These are phyloP conservation scores for Erigeron canadensis DNA, from an alignment of 129 eudicot species.

Conservation along the genomic window DNA sequence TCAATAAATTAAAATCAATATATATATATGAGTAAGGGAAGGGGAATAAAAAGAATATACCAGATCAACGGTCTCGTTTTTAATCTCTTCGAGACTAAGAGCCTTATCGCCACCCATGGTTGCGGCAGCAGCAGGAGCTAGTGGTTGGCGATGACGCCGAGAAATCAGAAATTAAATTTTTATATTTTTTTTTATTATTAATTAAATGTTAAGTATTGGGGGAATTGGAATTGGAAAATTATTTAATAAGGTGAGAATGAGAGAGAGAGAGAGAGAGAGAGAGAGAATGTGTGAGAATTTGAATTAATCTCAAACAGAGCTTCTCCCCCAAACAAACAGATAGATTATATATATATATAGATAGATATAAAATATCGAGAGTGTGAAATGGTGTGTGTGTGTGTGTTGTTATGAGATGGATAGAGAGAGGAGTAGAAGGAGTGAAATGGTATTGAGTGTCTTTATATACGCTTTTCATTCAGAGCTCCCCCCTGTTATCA, in stretches of 20 bases:
- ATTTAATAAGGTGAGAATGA: slow-evolving; percentile 8
- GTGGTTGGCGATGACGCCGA: slow-evolving; percentile 4
- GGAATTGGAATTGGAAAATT: slow-evolving; percentile 16
- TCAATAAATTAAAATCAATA: background rate
- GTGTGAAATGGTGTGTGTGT: background rate
- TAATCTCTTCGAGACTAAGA: slow-evolving; percentile 74
- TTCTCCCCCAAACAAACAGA: too few species aligned
- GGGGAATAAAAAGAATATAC: slow-evolving; percentile 28
- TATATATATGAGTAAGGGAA: background rate
- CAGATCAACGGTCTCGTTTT: slow-evolving; percentile 96
- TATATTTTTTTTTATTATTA: background rate
- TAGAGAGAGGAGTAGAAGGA: slow-evolving; percentile 25
- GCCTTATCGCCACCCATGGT: slow-evolving; percentile 62
- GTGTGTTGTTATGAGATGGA: slow-evolving; percentile 14
- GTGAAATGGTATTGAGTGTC: slow-evolving; percentile 30
- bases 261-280: slow-evolving; percentile 31
- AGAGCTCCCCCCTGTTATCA: slow-evolving; percentile 31
- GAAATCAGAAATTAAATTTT: background rate
- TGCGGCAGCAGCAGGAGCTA: background rate
- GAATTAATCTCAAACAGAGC: slow-evolving; percentile 9
- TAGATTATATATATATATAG: too few species aligned
- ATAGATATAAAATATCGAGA: too few species aligned
- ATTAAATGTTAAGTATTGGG: background rate
- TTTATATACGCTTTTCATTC: slow-evolving; percentile 18
- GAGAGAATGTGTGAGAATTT: background rate